Base-by-base conservation (phyloP, 106 monocot species). In the Dendrobium nobile region DNA sequence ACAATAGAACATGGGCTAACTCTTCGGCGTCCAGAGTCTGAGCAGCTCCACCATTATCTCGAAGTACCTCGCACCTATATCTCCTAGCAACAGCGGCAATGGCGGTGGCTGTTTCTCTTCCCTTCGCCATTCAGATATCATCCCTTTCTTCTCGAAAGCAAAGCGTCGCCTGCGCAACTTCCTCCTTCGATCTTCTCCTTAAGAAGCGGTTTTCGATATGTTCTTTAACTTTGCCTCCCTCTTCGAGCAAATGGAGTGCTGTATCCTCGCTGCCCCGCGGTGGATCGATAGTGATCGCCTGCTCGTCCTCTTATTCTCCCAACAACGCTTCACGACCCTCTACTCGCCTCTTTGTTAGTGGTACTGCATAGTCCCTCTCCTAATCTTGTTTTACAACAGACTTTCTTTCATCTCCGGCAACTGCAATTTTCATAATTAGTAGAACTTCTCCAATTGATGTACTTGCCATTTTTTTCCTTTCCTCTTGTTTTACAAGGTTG, bases 291-390 rank as follows among this genome's bases (percentile, higher is more conserved):
- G 74, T 7, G 74, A 47, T 82, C n/a, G 77, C 82, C 47, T 82
- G 82, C 77, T 27, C 65, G 16, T 58, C 82, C 20, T 65, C 82
- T 80, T 72, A 51, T 31, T n/a, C 47, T 47, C 64, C 82, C 75
- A 82, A 77, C 42, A 47, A 59, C 59, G 5, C 43, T 8, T 7
- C 64, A 27, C 82, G 44, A 8, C 26, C 76, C 16, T 82, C 82
- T 4, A 77, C 82, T 45, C 54, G 31, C 26, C 82, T 82, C 65
- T 82, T 76, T 51, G 82, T 82, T 41, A 82, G 82, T 22, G 82
- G 82, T 82, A 82, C 31, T 15, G 2, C 51, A 24, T 47, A 16
- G 26, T 13, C 13, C 17, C 33, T 77, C 15, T 77, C 77, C 19
- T 54, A 2, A 19, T 27, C 5, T 27, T 41, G 41, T 11, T 24